Base-by-base conservation (phyloP, 345 rosid species). In the Dimocarpus longan region DNA sequence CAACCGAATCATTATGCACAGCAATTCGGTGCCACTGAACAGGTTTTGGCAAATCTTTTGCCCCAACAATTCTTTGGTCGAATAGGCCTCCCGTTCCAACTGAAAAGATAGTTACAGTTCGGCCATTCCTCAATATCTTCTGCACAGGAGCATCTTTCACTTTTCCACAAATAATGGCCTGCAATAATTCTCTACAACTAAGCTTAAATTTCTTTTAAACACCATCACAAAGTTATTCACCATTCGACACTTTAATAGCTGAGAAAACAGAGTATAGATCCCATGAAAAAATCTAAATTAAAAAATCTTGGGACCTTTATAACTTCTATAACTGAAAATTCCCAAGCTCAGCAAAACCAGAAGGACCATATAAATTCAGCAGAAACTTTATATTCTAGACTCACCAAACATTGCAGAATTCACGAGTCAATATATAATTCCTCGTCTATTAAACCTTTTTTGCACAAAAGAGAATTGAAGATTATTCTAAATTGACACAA, bases 1-100 rank as follows among this genome's bases (percentile, higher is more conserved):
- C 98, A 46, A 96, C 91, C 7, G 60, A 7, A 42, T 87, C 93
- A 82, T 93, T 96, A 74, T 96, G 99, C 81, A 96, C 97, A 39
- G 94, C 98, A 79, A 94, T 86, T 83, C 99, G 90, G 86, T 94
- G 99, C 99, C 99, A 94, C 77, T 94, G 99, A 78, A 89, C 94
- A 79, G 98, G 98, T 82, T 84, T 90, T 1, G 97, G 97, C 80
- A 87, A 76, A 80, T 91, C 87, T 28, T 75, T 88, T 3, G 83
- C 82, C 66, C 88, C 87, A 12, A 77, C 60, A 75, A 83, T 82
- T 84, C 98, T 93, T 80, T 93, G 98, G 85, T 96, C 99, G 90
- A 83, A 88, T 92, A 96, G 83, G 21, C 98, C 99, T 0, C 97
- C 99, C 8, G 98, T 96, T 82, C 99, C 98, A 42, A 96, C 92